Base-by-base conservation (phyloP, 139 green algal species). In the Microglena sp. region DNA sequence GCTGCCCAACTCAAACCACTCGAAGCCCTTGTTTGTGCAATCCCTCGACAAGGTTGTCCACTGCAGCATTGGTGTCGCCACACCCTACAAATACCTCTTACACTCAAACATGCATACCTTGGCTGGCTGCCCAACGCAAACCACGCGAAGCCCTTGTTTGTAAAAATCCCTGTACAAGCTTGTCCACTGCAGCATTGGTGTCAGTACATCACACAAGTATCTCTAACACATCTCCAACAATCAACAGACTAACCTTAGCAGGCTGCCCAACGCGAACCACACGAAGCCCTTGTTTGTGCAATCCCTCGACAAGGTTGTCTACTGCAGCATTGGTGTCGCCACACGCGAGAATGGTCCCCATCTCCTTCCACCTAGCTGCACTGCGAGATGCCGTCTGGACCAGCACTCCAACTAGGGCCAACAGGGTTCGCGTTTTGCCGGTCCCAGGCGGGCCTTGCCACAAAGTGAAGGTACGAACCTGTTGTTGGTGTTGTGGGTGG, bases 241-340 rank as follows among this genome's bases (percentile, higher is more conserved):
- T n/a, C n/a, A n/a, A n/a, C n/a, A n/a, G n/a, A n/a, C 40, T 24
- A 28, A 75, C 69, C 62, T 70, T 70, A 11, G 69, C 69, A 7
- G 69, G 55, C 32, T 60, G 76, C 1, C 89, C 89, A 5, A 96
- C 33, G n/a, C 89, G 79, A n/a, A 94, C 84, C 21, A 90, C 89
- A 1, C 56, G 33, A 1, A 96, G 44, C 3, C 83, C 80, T 0
- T 64, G 57, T 34, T 66, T 55, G 21, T 78, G 22, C 45, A 96
- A 67, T 3, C 90, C 90, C 60, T 92, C 81, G 26, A 95, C 68
- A 45, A 96, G 57, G 77, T 97, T 97, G 72, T 97, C 90, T 0
- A 85, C 84, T 1, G 90, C 90, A 4, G 87, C 87, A 28, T 93
- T 93, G 44, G 87, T 93, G 62, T 90, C 84, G 5, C 73, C 82